Evolutionary conservation across 331 rosid genomes (phyloP).

Genomic region (Arachis monticola): DNA sequence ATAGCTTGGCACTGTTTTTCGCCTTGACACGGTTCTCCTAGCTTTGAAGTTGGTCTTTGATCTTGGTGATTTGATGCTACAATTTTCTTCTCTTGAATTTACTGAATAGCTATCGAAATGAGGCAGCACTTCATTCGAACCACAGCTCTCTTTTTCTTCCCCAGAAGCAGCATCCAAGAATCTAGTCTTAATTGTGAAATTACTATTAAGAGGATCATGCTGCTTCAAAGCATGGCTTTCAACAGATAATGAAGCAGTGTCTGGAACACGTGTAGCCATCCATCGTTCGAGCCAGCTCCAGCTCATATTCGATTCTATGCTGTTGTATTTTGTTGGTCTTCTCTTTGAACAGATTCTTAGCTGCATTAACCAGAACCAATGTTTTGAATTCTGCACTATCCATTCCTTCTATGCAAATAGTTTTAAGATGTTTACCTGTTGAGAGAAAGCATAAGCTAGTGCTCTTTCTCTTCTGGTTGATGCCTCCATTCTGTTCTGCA

Average conservation of each 20-base stretch:
- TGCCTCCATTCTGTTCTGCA: conserved; percentile 88
- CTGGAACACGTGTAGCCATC: conserved; percentile 90
- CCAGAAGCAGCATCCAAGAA: conserved; percentile 55
- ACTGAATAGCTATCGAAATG: conserved; percentile 58
- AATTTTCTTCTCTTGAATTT: conserved; percentile 45
- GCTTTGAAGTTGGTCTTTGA: conserved; percentile 49
- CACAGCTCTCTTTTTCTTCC: conserved; percentile 95
- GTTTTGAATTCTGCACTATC: background rate
- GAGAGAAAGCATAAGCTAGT: conserved; percentile 95
- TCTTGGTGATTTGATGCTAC: conserved; percentile 42
- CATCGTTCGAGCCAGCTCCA: conserved; percentile 99
- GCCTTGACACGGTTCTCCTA: conserved; percentile 56
- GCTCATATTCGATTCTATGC: conserved; percentile 67
- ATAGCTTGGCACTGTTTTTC: conserved; percentile 63
- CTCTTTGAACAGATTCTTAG: conserved; percentile 80
- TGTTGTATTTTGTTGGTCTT: conserved; percentile 49
- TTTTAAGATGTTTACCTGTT: conserved; percentile 60
- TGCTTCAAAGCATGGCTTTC: conserved; percentile 59
- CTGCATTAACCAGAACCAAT: conserved; percentile 45
- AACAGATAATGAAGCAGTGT: conserved; percentile 42
- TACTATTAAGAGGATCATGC: conserved; percentile 44
- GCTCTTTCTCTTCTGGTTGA: conserved; percentile 92
- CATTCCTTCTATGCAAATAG: background rate
- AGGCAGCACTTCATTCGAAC: conserved; percentile 80
- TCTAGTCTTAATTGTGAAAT: conserved; percentile 44